Percentiles rank a stretch among this genome's conserved stretches.
These are phyloP conservation scores for Dictyophora rubrovolvata DNA, from an alignment of 768 basidiomycete species.

Conservation along the genomic window DNA sequence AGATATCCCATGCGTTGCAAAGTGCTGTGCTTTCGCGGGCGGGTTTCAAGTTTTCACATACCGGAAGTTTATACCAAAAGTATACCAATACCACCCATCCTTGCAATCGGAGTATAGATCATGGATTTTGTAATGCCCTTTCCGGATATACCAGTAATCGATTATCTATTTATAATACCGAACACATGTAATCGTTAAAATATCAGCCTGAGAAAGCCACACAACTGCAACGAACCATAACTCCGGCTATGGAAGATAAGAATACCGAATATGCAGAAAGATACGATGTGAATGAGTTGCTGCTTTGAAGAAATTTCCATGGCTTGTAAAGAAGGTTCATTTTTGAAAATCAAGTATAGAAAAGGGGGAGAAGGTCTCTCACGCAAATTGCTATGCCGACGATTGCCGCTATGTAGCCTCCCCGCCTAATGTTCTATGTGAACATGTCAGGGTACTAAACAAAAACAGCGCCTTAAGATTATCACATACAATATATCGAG, in stretches of 20 bases:
- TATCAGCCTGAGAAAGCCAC: background rate
- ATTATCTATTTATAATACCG: constrained; percentile 37
- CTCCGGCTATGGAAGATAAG: constrained; percentile 70
- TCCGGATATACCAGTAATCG: constrained; percentile 68
- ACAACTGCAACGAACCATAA: constrained; percentile 43
- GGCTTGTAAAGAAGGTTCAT: constrained; percentile 22
- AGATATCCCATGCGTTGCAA: too few species aligned
- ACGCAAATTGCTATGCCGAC: constrained; percentile 60
- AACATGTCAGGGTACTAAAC: background rate
- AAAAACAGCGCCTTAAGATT: background rate
- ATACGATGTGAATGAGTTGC: constrained; percentile 71
- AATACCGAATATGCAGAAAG: constrained; percentile 77
- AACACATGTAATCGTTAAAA: background rate
- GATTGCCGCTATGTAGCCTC: constrained; percentile 73
- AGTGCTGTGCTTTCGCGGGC: background rate
- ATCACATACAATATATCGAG: constrained; percentile 55
- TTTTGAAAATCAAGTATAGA: background rate
- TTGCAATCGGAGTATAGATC: constrained; percentile 54
- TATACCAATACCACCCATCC: constrained; percentile 69
- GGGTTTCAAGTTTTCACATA: constrained; percentile 21
- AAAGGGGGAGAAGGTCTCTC: background rate
- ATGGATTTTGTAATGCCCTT: constrained; percentile 57
- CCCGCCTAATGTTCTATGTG: constrained; percentile 65
- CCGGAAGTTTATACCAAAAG: constrained; percentile 62
- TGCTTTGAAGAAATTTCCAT: constrained; percentile 65